Evolutionary conservation across 2,329 filamentous ascomycete genomes (phyloP).

Genomic region (Sporothrix mexicana): DNA sequence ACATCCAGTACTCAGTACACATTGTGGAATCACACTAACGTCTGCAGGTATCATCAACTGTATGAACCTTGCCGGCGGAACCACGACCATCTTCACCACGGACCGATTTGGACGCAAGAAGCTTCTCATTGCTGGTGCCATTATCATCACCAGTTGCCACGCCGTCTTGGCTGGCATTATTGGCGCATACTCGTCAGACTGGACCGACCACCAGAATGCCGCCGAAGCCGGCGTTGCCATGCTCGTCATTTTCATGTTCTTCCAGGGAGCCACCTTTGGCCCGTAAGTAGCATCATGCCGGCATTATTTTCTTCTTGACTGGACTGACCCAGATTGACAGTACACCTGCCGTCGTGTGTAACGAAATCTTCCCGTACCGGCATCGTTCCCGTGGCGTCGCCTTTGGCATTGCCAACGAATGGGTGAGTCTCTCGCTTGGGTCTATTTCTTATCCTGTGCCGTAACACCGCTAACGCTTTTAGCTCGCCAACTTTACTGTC

Average conservation of each 20-base stretch:
- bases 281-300: not conserved
- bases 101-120: conserved; percentile 13
- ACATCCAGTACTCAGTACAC: too few species aligned
- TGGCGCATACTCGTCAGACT: not conserved
- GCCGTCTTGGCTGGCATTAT: not conserved
- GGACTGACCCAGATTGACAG: not conserved
- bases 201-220: not conserved
- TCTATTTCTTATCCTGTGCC: too few species aligned
- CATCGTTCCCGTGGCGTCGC: conserved; percentile 13
- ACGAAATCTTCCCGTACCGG: conserved; percentile 19
- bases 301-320: too few species aligned
- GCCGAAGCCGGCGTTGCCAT: conserved; percentile 17
- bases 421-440: too few species aligned
- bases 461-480: not conserved
- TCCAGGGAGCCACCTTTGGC: conserved; percentile 17
- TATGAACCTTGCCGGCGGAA: conserved; percentile 13
- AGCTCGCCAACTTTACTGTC: conserved; percentile 17
- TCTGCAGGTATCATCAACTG: conserved; percentile 13
- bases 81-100: conserved; percentile 4
- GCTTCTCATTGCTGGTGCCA: conserved; percentile 2
- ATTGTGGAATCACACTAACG: not conserved
- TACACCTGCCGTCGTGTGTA: conserved; percentile 10
- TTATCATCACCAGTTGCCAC: conserved; percentile 4
- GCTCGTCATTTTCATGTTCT: conserved; percentile 21
- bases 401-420: conserved; percentile 21